Evolutionary conservation across 1,284 basidiomycete genomes (phyloP), one percentile per base, ranked within the genome.

Genomic region (Heterobasidion irregulare): DNA sequence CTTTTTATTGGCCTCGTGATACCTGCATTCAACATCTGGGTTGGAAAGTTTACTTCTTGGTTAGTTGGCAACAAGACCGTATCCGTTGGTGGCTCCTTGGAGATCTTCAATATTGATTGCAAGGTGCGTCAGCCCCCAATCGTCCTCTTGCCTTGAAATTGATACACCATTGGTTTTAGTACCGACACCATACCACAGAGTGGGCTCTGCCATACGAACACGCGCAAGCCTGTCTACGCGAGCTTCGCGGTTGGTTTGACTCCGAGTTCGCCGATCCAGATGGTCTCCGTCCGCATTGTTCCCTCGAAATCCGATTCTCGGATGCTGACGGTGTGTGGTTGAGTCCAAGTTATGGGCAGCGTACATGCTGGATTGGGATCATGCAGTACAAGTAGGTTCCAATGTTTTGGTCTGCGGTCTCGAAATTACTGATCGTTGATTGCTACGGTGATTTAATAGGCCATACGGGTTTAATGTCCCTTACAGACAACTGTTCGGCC

Each of bases 331-430:
- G 94, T 64, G 93, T 98, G 57, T 98, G 92, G 89, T 77, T 99
- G 50, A 93, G 89, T 66, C 96, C 94, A 10, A 86, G 87, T 62
- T 84, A 84, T 65, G 89, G 88, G 26, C 79, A 85, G 56, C 77
- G 75, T 66, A 94, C 89, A 13, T 90, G 86, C 64, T 99, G 94
- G 88, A 93, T 99, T 58, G 96, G 97, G n/a, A 82, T 98, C 53
- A 83, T 98, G 18, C 92, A 95, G 65, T 99, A 87, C 76, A 92
- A 92, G 93, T 95, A 60, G 66, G 89, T 35, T 8, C 38, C 10
- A 26, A 6, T 8, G 10, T 53, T 33, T 41, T 47, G 16, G 26
- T 10, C 33, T 26, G 26, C n/a, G 16, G 16, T 26, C 47, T 47
- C 19, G 12, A 12, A 18, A n/a, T 10, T 15, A n/a, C 7, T 2